phyloP scores from a whole-genome alignment of 208 protist genomes.

The Wallacemonas rigidus region DNA sequence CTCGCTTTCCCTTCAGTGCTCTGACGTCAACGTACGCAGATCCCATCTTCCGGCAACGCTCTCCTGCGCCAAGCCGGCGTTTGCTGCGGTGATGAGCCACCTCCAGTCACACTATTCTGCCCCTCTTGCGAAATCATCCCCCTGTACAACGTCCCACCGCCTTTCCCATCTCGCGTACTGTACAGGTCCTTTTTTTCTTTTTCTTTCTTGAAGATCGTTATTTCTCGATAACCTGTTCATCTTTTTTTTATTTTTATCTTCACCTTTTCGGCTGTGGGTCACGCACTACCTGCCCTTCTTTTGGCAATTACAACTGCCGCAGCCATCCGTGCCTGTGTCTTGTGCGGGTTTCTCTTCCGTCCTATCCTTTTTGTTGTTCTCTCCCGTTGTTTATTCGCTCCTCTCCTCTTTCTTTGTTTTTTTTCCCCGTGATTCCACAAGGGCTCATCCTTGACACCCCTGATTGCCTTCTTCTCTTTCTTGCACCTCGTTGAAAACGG shows the following conservation, averaged over 20 bases:
- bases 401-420: constrained; percentile 9
- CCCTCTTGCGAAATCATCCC: not conserved
- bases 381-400: not conserved
- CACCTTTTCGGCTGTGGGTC: not conserved
- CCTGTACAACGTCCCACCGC: too few relatives aligned
- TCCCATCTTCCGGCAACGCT: too few relatives aligned
- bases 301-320: not conserved
- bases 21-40: too few relatives aligned
- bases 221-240: not conserved
- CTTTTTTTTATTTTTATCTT: constrained; percentile 17
- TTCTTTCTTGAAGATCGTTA: constrained; percentile 8
- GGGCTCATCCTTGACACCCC: too few relatives aligned
- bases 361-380: too few relatives aligned
- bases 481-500: constrained; percentile 1
- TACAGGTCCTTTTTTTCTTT: constrained; percentile 18
- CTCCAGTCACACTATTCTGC: not conserved
- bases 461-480: too few relatives aligned
- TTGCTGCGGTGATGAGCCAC: too few relatives aligned
- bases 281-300: not conserved
- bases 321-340: too few relatives aligned
- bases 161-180: too few relatives aligned
- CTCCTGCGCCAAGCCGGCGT: too few relatives aligned
- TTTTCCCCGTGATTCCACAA: not conserved
- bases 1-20: too few relatives aligned
- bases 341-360: too few relatives aligned